A percentile compares a stretch with the other conserved stretches of the same genome.
phyloP scores from a whole-genome alignment of 805 yeast species.

The Candida railenensis region DNA sequence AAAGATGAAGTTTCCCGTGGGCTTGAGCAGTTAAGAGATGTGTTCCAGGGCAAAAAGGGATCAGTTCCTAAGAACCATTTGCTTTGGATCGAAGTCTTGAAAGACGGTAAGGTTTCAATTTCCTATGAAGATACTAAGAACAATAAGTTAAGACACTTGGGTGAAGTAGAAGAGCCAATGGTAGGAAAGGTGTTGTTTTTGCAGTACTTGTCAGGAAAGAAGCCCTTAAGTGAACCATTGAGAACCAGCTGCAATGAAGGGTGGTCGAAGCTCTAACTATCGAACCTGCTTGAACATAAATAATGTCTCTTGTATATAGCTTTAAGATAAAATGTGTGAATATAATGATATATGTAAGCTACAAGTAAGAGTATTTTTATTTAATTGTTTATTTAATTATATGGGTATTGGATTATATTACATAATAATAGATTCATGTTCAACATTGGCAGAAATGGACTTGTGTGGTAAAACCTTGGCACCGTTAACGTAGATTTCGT shows the following conservation, averaged over 20 bases:
- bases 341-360: no score
- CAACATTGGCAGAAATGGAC: constrained; percentile 92
- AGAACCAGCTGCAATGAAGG: constrained; percentile 43
- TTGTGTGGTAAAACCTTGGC: constrained; percentile 99
- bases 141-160: constrained; percentile 39
- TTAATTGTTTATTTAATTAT: neutral
- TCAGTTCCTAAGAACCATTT: constrained; percentile 75
- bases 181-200: constrained; percentile 68
- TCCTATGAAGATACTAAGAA: constrained; percentile 28
- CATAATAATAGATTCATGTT: constrained; percentile 98
- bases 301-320: no score
- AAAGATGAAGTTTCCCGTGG: constrained; percentile 52
- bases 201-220: constrained; percentile 70
- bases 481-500: constrained; percentile 98
- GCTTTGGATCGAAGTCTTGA: constrained; percentile 54
- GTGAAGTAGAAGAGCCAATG: constrained; percentile 59
- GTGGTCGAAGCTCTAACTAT: neutral
- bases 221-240: constrained; percentile 61
- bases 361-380: no score
- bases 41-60: constrained; percentile 59
- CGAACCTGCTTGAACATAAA: no score
- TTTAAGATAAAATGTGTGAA: no score
- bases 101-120: constrained; percentile 24
- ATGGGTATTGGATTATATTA: constrained; percentile 32
- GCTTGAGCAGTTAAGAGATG: constrained; percentile 60